These are phyloP conservation scores for Eurotiales sp. DNA, from an alignment of 2,329 filamentous ascomycete species.

Conservation along the genomic window DNA sequence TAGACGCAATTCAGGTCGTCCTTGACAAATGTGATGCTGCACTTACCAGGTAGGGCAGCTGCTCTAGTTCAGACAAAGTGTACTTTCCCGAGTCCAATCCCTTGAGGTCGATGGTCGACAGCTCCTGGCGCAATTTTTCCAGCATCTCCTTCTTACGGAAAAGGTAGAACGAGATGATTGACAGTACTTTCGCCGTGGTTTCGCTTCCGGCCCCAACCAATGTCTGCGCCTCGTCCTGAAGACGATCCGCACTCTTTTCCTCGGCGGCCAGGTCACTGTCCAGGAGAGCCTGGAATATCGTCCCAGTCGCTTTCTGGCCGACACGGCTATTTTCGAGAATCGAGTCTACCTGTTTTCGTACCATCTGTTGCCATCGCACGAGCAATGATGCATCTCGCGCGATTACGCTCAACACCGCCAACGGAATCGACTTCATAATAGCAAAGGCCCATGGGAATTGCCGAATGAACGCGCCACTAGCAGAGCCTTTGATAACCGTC, in stretches of 20 bases:
- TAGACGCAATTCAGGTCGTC: too few species aligned
- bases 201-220: conserved; percentile 33
- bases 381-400: conserved; percentile 4
- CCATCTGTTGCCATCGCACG: conserved; percentile 20
- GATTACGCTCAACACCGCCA: conserved; percentile 18
- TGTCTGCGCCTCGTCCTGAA: conserved; percentile 31
- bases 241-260: conserved; percentile 33
- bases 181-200: conserved; percentile 30
- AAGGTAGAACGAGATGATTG: conserved; percentile 31
- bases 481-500: conserved; percentile 22
- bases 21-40: not conserved
- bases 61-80: conserved; percentile 31
- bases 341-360: conserved; percentile 11
- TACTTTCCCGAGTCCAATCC: conserved; percentile 21
- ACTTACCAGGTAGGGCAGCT: conserved; percentile 36
- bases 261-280: conserved; percentile 31
- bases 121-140: conserved; percentile 23
- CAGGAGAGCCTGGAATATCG: conserved; percentile 29
- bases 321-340: not conserved
- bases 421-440: conserved; percentile 23
- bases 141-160: conserved; percentile 18
- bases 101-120: conserved; percentile 23
- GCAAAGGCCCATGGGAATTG: conserved; percentile 28
- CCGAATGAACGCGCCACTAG: conserved; percentile 23
- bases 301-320: conserved; percentile 12